These are phyloP conservation scores for Roridomyces roridus DNA, from an alignment of 768 basidiomycete genomes.

Conservation along the genomic window DNA sequence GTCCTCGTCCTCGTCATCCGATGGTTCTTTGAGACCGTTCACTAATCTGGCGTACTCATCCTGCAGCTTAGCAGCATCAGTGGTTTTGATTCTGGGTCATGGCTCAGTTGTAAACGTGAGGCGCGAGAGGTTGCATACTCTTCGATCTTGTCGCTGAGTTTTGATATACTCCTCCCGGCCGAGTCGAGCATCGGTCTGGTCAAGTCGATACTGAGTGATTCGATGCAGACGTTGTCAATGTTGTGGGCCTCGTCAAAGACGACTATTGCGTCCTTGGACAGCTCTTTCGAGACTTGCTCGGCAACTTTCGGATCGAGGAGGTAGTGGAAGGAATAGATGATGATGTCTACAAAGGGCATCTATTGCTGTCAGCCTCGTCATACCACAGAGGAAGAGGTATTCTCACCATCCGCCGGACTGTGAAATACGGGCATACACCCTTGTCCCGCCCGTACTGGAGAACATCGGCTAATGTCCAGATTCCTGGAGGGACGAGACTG, in stretches of 20 bases:
- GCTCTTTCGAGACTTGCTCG: conserved; percentile 97
- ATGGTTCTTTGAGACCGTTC: conserved; percentile 86
- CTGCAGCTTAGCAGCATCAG: conserved; percentile 92
- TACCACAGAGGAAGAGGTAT: conserved; percentile 1
- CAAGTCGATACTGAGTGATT: conserved; percentile 95
- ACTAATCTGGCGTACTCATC: conserved; percentile 97
- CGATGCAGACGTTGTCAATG: conserved; percentile 99
- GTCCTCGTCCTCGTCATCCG: conserved; percentile 66
- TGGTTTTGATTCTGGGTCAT: conserved; percentile 85
- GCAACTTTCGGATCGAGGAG: conserved; percentile 98
- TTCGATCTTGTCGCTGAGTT: conserved; percentile 90
- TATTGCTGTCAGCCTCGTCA: conserved; percentile 36
- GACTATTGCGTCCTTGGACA: conserved; percentile 97
- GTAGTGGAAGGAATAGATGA: conserved; percentile 99
- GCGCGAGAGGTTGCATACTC: conserved; percentile 64
- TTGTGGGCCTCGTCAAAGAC: conserved; percentile 99
- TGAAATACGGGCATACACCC: conserved; percentile 93
- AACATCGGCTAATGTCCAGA: conserved; percentile 95
- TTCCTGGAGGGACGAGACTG: conserved; percentile 79
- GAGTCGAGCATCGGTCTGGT: conserved; percentile 98
- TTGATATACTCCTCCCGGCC: conserved; percentile 85
- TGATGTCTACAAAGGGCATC: conserved; percentile 95
- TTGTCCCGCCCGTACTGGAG: conserved; percentile 87
- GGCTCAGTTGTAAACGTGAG: neutral
- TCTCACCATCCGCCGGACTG: conserved; percentile 90